Conservation (phyloP, 2,329 filamentous ascomycete genomes). For the Penicillium sp. region DNA sequence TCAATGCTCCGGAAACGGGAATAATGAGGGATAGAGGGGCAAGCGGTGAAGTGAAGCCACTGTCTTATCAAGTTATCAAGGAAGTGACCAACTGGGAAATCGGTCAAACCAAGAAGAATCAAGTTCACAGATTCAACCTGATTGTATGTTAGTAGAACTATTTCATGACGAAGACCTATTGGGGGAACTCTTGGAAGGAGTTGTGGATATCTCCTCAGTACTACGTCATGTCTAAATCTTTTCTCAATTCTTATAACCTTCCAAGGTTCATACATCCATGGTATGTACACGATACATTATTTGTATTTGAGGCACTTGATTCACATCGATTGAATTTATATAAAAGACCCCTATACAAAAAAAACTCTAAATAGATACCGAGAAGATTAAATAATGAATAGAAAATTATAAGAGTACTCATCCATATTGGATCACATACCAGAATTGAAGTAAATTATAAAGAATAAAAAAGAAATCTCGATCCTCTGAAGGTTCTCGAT, state of each 20-base stretch:
- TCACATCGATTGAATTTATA: no score
- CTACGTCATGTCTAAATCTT: conserved; percentile 23
- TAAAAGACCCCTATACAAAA: no score
- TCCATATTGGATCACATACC: no score
- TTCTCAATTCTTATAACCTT: not conserved
- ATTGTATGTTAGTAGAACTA: not conserved
- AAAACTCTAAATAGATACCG: no score
- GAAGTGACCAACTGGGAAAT: conserved; percentile 9
- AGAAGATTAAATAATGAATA: no score
- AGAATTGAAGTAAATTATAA: no score
- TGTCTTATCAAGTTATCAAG: conserved; percentile 19
- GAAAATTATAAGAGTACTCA: no score
- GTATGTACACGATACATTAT: no score
- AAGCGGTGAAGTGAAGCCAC: conserved; percentile 27
- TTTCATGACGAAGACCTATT: not conserved
- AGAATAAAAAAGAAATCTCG: no score
- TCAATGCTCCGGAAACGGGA: conserved; percentile 1
- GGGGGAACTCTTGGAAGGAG: conserved; percentile 1
- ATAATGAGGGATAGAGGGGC: conserved; percentile 20
- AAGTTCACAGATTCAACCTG: not conserved
- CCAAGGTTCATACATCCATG: no score
- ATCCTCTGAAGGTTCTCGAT: no score
- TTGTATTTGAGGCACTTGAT: no score
- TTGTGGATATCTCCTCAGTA: conserved; percentile 16
- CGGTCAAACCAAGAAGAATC: conserved; percentile 1